A percentile compares a stretch with the other conserved stretches of the same genome.
phyloP scores from a whole-genome alignment of 2,329 filamentous ascomycete species.

The Ustilaginoidea virens region DNA sequence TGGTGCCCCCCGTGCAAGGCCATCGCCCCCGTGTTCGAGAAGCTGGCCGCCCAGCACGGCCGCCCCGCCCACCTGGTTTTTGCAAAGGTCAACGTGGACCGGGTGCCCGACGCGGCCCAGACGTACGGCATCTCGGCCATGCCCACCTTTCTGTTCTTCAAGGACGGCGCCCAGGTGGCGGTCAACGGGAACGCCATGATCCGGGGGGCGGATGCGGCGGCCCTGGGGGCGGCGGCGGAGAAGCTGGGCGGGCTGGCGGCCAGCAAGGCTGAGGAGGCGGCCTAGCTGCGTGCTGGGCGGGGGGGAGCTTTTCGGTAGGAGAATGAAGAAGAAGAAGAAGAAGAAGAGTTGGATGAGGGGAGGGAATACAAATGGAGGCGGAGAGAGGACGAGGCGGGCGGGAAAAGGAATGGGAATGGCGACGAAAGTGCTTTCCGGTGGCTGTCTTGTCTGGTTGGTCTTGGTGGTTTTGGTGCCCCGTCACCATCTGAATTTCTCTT shows the following conservation, averaged over 20 bases:
- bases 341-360: no score
- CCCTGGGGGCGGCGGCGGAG: constrained; percentile 18
- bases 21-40: constrained; percentile 37
- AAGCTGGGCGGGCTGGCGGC: constrained; percentile 21
- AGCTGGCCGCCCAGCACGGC: constrained; percentile 17
- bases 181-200: constrained; percentile 17
- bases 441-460: no score
- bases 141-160: constrained; percentile 87
- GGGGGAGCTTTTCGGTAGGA: no score
- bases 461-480: no score
- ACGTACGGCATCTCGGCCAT: constrained; percentile 75
- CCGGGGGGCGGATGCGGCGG: constrained; percentile 17
- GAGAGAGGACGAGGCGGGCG: no score
- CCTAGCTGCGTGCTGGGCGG: constrained; percentile 1
- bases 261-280: constrained; percentile 13
- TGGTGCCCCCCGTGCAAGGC: constrained; percentile 35
- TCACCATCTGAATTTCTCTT: constrained; percentile 7
- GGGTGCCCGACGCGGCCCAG: constrained; percentile 26
- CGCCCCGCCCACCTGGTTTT: constrained; percentile 9
- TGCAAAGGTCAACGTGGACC: constrained; percentile 10
- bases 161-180: constrained; percentile 38
- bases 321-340: no score
- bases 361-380: no score
- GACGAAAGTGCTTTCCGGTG: no score
- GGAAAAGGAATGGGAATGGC: no score